These are phyloP conservation scores for Prunus salicina DNA, from an alignment of 306 rosid species.

Conservation along the genomic window DNA sequence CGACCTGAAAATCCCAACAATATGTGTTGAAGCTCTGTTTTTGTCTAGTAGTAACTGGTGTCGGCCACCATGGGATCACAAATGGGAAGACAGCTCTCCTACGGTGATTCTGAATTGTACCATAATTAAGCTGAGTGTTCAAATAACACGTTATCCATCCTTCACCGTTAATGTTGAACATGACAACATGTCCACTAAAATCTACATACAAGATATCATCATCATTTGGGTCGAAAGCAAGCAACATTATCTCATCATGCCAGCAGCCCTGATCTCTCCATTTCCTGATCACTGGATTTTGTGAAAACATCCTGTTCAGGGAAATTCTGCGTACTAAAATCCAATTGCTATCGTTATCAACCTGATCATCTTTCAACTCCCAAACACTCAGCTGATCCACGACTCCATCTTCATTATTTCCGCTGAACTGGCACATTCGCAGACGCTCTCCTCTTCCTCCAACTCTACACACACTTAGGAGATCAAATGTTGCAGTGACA, in stretches of 20 bases:
- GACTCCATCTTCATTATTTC: too few species aligned
- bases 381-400: background rate
- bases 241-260: background rate
- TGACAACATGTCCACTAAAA: background rate
- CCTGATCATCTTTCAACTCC: background rate
- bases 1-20: too few species aligned
- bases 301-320: too few species aligned
- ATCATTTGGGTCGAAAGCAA: background rate
- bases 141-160: too few species aligned
- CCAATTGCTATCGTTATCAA: too few species aligned
- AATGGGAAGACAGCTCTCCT: background rate
- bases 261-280: too few species aligned
- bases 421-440: background rate
- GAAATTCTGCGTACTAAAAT: too few species aligned
- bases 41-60: background rate
- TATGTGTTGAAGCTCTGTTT: too few species aligned
- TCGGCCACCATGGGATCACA: conserved; percentile 1
- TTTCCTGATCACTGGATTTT: too few species aligned
- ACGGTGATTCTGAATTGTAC: too few species aligned
- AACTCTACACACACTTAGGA: background rate
- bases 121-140: too few species aligned
- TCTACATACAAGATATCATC: background rate
- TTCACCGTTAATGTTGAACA: background rate
- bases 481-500: too few species aligned
- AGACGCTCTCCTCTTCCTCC: background rate